Conservation (phyloP, 768 basidiomycete species). For the Cystofilobasidium bisporidii region DNA sequence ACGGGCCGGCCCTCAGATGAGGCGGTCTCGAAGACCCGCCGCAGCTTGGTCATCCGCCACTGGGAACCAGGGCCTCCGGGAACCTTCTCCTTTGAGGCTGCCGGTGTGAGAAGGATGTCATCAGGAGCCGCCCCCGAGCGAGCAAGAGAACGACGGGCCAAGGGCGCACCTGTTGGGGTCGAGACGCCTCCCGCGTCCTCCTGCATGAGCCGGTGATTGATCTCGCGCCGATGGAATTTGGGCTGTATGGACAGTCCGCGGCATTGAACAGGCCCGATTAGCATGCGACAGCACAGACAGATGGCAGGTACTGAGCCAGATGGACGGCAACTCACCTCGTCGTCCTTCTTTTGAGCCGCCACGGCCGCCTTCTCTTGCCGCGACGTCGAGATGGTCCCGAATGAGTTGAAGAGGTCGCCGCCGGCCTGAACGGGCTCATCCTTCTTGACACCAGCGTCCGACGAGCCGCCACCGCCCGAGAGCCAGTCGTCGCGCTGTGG, state of each 20-base stretch:
- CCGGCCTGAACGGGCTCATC: slow-evolving; percentile 41
- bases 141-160: slow-evolving; percentile 36
- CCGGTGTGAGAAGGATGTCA: slow-evolving; percentile 42
- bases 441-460: slow-evolving; percentile 44
- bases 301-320: too few relatives aligned
- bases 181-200: slow-evolving; percentile 16
- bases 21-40: slow-evolving; percentile 76
- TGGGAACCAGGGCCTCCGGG: slow-evolving; percentile 87
- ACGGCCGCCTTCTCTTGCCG: slow-evolving; percentile 48
- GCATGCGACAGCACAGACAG: too few relatives aligned
- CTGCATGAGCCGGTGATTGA: slow-evolving; percentile 44
- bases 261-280: too few relatives aligned
- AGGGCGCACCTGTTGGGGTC: slow-evolving; percentile 43
- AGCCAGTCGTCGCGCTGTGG: slow-evolving; percentile 16
- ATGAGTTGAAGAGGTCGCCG: slow-evolving; percentile 78
- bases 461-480: slow-evolving; percentile 44
- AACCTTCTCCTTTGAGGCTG: slow-evolving; percentile 43
- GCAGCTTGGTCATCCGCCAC: slow-evolving; percentile 97
- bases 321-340: slow-evolving; percentile 49
- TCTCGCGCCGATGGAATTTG: slow-evolving; percentile 37
- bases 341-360: slow-evolving; percentile 55
- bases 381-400: slow-evolving; percentile 62
- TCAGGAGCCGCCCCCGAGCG: slow-evolving; percentile 48
- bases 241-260: slow-evolving; percentile 28
- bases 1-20: slow-evolving; percentile 60